A percentile compares a stretch with the other conserved stretches of the same genome.
These are phyloP conservation scores for Kluyveromyces wickerhamii DNA, from an alignment of 805 yeast species.

Conservation along the genomic window DNA sequence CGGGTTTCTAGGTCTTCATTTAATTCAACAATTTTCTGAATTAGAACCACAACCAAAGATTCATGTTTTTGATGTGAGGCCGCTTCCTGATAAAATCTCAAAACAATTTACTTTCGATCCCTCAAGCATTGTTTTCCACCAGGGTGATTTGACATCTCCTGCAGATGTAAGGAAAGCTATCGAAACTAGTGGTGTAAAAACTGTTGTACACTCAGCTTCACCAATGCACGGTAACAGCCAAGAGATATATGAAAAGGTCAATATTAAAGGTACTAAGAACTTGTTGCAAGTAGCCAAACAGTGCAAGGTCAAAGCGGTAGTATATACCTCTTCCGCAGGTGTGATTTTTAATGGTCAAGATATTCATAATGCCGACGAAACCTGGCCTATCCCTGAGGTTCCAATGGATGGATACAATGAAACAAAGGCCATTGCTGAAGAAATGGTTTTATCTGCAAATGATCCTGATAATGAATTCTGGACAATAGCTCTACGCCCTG, in stretches of 20 bases:
- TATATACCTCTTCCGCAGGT: constrained; percentile 96
- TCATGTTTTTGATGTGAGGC: constrained; percentile 87
- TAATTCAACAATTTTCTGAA: constrained; percentile 75
- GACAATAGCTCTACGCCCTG: constrained; percentile 89
- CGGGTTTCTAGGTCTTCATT: constrained; percentile 88
- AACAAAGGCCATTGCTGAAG: constrained; percentile 89
- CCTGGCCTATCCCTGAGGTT: constrained; percentile 83
- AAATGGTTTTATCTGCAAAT: constrained; percentile 68
- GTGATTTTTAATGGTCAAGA: constrained; percentile 96
- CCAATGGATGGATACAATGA: constrained; percentile 97
- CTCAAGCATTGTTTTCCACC: constrained; percentile 46
- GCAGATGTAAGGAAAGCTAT: constrained; percentile 63
- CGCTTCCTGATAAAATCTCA: constrained; percentile 66
- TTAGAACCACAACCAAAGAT: constrained; percentile 60
- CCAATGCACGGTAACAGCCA: constrained; percentile 89
- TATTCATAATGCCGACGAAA: constrained; percentile 84
- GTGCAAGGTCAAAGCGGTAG: constrained; percentile 50
- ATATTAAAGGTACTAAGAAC: constrained; percentile 80
- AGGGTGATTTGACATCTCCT: constrained; percentile 78
- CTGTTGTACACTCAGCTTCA: constrained; percentile 91
- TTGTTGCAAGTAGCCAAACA: constrained; percentile 57
- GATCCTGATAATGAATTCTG: constrained; percentile 44
- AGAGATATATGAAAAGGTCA: constrained; percentile 78
- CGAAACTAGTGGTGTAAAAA: constrained; percentile 48
- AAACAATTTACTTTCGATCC: constrained; percentile 68